Base-by-base conservation (phyloP, 495 filamentous ascomycete genomes). In the Penicillium canescens region DNA sequence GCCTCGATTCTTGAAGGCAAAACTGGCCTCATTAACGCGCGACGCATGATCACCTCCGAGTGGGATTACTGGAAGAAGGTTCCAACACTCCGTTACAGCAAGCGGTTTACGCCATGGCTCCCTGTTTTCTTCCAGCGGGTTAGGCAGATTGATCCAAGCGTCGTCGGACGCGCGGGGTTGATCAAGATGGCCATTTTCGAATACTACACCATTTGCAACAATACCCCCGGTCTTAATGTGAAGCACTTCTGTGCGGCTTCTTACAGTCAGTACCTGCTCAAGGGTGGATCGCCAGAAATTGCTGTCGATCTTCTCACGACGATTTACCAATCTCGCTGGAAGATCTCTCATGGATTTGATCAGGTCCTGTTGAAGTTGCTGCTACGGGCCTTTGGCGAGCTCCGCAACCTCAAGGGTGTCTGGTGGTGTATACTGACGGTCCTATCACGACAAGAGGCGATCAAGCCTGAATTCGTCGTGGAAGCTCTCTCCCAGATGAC, bases 401-500 rank as follows among this genome's bases (percentile, higher is more conserved):
- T 55, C 13, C 54, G 62, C 18, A 63, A 74, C 26, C 36, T 71
- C n/a, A 52, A 64, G 13, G 75, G 75, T 2, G 54, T 76, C 4
- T 73, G 75, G 49, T 78, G 75, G 75, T 76, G 73, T 46, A 55
- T 77, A 23, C 37, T 77, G 52, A 71, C 73, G 1, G 66, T 59
- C 1, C 60, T 78, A 12, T 52, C 69, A 24, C 71, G 71, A 24
- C 50, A 57, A 7, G 68, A 65, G 44, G 57, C 65, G 3, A 37
- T 68, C 20, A 59, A 55, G 20, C 59, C 41, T 12, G 62, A 69
- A 35, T 69, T 78, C 38, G 51, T 73, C 6, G 68, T 66, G 26
- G 75, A 78, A 39, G 59, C 55, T 8, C 54, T 59, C 26, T 68
- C 68, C 7, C 54, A 71, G 23, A 31, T 74, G 20, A 40, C 50